A percentile compares a stretch with the other conserved stretches of the same genome.
Conservation (phyloP, 352 stramenopile species). For the Pilasporangium apinafurcum region DNA sequence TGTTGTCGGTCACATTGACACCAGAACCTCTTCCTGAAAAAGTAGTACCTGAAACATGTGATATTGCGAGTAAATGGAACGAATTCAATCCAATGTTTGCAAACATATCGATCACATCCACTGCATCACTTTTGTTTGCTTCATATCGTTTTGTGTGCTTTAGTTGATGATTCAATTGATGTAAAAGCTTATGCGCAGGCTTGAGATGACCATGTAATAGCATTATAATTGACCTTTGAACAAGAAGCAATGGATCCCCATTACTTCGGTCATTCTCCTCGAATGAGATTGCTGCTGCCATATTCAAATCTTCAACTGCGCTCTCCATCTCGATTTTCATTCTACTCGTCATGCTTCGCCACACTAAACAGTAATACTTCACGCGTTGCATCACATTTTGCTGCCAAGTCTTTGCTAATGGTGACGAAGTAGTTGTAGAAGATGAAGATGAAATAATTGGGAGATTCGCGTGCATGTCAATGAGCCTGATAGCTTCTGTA, state of each 20-base stretch:
- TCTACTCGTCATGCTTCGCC: constrained; percentile 30
- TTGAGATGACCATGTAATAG: constrained; percentile 48
- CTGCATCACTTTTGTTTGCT: neutral
- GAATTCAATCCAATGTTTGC: constrained; percentile 34
- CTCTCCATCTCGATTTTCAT: constrained; percentile 44
- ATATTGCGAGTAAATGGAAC: constrained; percentile 25
- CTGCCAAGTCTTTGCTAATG: constrained; percentile 21
- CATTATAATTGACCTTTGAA: constrained; percentile 43
- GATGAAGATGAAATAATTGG: neutral
- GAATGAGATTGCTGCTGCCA: constrained; percentile 23
- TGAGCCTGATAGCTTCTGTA: constrained; percentile 24
- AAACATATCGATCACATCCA: constrained; percentile 41
- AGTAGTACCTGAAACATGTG: neutral
- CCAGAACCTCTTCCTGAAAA: neutral
- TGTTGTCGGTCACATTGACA: neutral
- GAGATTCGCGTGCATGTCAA: constrained; percentile 8
- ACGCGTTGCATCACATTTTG: constrained; percentile 24
- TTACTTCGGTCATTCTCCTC: constrained; percentile 4
- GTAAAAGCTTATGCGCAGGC: constrained; percentile 37
- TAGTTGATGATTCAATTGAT: constrained; percentile 16
- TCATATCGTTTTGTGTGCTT: constrained; percentile 1
- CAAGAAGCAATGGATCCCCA: constrained; percentile 27
- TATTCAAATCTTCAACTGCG: constrained; percentile 46
- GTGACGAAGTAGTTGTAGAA: constrained; percentile 1
- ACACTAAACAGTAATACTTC: constrained; percentile 51